Base-by-base conservation (phyloP, 1,139 yeast genomes). In the Suhomyces bribrorum region DNA sequence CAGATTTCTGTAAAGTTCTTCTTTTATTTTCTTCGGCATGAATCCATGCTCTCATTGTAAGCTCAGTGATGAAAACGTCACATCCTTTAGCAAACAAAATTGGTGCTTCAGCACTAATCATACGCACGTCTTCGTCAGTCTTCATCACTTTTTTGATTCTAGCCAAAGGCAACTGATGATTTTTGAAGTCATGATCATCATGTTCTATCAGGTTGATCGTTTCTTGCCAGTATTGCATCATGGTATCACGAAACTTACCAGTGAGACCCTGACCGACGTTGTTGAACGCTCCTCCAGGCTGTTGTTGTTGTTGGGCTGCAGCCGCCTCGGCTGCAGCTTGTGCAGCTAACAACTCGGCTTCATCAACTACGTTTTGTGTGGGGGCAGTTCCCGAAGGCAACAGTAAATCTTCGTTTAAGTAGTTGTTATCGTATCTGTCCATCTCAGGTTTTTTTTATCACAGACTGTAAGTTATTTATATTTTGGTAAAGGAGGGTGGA, bases 91-190 rank as follows among this genome's bases (percentile, higher is more conserved):
- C 97, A 68, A 92, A 92, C 46, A 92, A 66, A 26, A 92, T 89
- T 1, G 98, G 98, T 0, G 97, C 97, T 64, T 92, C 98, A 2
- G 98, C 97, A 49, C 94, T 82, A 43, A 92, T 92, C 98, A 92
- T 92, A 49, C 90, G 78, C 36, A 92, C 97, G 49, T 90, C 97
- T 57, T 89, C 96, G 59, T 92, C 98, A 0, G 97, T 90, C 62
- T 92, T 92, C 97, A 92, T 92, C 36, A 92, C 97, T 60, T 85
- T 85, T 54, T 92, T 90, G 52, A 92, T 92, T 51, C 98, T 75
- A 2, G 98, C 97, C 39, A 92, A 70, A 12, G 98, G 98, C 46
- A 92, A 69, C 49, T 90, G 96, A 61, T 94, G 97, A 50, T 87
- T 86, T 61, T 88, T 89, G 66, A 92, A 92, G 61, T 89, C 96